phyloP scores from a whole-genome alignment of 768 basidiomycete species.

The Kondoa subrosea region DNA sequence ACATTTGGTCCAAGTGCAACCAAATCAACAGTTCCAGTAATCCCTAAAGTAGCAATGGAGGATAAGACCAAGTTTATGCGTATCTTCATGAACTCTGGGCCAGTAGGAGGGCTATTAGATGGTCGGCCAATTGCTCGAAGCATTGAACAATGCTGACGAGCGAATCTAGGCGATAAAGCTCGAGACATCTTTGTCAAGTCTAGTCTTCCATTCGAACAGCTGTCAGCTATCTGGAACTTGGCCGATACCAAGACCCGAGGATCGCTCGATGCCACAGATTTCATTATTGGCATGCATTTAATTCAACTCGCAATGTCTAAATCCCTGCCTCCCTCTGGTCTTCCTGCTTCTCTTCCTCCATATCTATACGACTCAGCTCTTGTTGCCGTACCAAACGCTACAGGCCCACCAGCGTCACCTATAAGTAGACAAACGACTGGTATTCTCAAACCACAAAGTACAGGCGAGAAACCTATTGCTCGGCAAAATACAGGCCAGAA shows the following conservation, averaged over 20 bases:
- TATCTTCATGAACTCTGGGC: slow-evolving; percentile 56
- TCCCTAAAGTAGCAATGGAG: slow-evolving; percentile 32
- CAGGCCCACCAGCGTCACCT: slow-evolving; percentile 42
- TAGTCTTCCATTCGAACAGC: slow-evolving; percentile 63
- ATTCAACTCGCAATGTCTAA: slow-evolving; percentile 83
- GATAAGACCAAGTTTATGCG: slow-evolving; percentile 71
- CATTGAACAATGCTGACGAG: not conserved
- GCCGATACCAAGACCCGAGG: slow-evolving; percentile 92
- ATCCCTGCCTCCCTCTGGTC: slow-evolving; percentile 42
- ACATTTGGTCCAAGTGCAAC: slow-evolving; percentile 50
- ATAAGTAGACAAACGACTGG: slow-evolving; percentile 6
- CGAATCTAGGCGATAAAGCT: slow-evolving; percentile 56
- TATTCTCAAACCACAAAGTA: slow-evolving; percentile 45
- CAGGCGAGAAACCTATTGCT: slow-evolving; percentile 28
- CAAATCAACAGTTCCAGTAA: not conserved
- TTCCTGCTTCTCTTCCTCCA: slow-evolving; percentile 61
- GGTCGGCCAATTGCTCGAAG: slow-evolving; percentile 37
- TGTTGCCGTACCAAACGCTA: slow-evolving; percentile 31
- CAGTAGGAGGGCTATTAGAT: slow-evolving; percentile 56
- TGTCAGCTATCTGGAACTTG: slow-evolving; percentile 86
- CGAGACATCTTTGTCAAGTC: slow-evolving; percentile 82
- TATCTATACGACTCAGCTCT: slow-evolving; percentile 68
- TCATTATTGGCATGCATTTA: slow-evolving; percentile 65
- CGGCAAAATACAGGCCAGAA: slow-evolving; percentile 41
- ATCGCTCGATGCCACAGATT: slow-evolving; percentile 70